phyloP scores from a whole-genome alignment of 192 early-diverging fungal genomes.

The Coemansia aciculifera region DNA sequence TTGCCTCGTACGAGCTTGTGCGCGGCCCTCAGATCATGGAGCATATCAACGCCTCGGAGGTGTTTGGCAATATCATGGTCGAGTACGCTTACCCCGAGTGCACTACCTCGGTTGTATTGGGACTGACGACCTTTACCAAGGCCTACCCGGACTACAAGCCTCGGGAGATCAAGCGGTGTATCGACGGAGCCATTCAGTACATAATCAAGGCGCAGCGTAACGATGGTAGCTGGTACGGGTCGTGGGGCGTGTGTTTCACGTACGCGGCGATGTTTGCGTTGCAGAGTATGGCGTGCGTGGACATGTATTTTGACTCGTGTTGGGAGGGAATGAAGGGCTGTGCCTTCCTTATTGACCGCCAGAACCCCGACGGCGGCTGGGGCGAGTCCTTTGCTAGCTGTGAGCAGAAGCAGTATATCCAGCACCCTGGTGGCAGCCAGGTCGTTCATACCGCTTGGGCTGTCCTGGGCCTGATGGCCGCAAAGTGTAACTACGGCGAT shows the following conservation, averaged over 20 bases:
- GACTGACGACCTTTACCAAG: conserved; percentile 74
- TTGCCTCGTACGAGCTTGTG: conserved; percentile 88
- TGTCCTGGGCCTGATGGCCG: conserved; percentile 84
- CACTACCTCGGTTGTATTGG: conserved; percentile 89
- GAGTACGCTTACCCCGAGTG: conserved; percentile 98
- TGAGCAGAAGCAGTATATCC: conserved; percentile 45
- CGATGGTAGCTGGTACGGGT: conserved; percentile 94
- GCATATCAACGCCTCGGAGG: conserved; percentile 91
- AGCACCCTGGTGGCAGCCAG: conserved; percentile 67
- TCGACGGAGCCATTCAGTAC: conserved; percentile 68
- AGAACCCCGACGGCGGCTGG: conserved; percentile 94
- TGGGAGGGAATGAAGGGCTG: conserved; percentile 74
- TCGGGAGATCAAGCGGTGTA: conserved; percentile 71
- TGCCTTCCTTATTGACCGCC: conserved; percentile 87
- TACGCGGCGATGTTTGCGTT: conserved; percentile 94
- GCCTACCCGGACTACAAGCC: conserved; percentile 78
- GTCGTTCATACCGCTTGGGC: conserved; percentile 93
- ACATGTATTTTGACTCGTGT: conserved; percentile 79
- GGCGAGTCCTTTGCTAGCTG: conserved; percentile 87
- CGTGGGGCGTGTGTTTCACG: conserved; percentile 97
- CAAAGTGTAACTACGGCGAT: conserved; percentile 74
- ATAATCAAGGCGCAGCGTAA: conserved; percentile 69
- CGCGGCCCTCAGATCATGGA: conserved; percentile 82
- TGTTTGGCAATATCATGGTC: conserved; percentile 97
- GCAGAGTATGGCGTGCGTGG: conserved; percentile 79